Evolutionary conservation across 257 asterid species (phyloP).

Genomic region (Ajuga chamaepitys): DNA sequence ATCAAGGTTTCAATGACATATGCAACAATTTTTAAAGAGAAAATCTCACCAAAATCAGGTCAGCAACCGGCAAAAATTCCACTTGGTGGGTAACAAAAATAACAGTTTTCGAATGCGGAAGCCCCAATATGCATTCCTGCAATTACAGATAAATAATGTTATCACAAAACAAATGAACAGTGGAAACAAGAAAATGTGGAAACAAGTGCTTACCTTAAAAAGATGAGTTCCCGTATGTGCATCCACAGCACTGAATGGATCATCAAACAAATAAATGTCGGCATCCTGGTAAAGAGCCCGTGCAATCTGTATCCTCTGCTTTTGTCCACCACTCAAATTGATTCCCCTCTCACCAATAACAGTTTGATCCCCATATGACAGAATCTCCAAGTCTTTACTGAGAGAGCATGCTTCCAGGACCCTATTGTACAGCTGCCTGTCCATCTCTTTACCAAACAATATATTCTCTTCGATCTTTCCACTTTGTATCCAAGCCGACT

Average conservation of each 20-base stretch:
- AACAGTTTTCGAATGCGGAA: constrained; percentile 55
- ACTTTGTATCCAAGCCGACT: constrained; percentile 89
- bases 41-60: constrained; percentile 66
- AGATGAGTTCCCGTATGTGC: constrained; percentile 88
- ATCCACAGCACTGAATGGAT: constrained; percentile 94
- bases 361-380: constrained; percentile 77
- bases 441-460: constrained; percentile 78
- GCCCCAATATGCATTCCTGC: constrained; percentile 70
- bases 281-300: constrained; percentile 84
- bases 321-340: constrained; percentile 90
- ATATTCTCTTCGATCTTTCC: constrained; percentile 83
- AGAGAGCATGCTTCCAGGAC: constrained; percentile 72
- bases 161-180: not conserved
- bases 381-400: constrained; percentile 73
- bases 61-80: constrained; percentile 81
- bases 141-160: constrained; percentile 3
- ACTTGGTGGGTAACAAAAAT: constrained; percentile 85
- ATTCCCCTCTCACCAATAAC: constrained; percentile 90
- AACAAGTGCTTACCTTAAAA: constrained; percentile 48
- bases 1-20: not conserved
- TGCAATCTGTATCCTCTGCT: constrained; percentile 87
- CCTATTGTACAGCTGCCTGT: constrained; percentile 43
- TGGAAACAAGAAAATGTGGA: not conserved
- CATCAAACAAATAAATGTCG: constrained; percentile 75
- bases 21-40: constrained; percentile 3